Evolutionary conservation across 2,329 filamentous ascomycete genomes (phyloP), one percentile per base, ranked within the genome.

Genomic region (Coccinonectria pachysandricola): DNA sequence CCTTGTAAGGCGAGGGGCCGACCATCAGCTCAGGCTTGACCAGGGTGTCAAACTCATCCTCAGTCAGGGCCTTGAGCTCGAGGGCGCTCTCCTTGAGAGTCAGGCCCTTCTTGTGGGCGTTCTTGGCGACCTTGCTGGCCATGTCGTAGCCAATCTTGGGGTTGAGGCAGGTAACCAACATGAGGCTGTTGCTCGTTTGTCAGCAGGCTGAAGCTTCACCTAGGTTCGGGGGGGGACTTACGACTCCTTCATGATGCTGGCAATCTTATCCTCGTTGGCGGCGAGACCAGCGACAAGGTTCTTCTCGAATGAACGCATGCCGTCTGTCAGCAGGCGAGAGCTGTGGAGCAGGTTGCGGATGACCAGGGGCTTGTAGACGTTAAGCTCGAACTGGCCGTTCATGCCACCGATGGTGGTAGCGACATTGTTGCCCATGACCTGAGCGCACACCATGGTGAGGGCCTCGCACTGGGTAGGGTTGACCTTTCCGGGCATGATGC

Each of bases 401-500:
- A 92, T 92, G 52, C 88, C 91, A 37, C 86, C 85, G 47, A 96
- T 85, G 15, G 88, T 95, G 35, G 84, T 78, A 19, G 91, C 85
- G 28, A 86, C 80, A 54, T 96, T 78, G 71, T 98, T 98, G 51
- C 91, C 91, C 72, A 96, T 94, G 36, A 98, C 88, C 62, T 98
- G 91, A 12, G 84, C 76, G 65, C 88, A 95, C 35, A 96, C 69
- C 91, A 98, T 98, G 46, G 91, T 96, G 57, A 98, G 65, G 36
- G 86, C 83, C 68, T 98, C 91, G 62, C 86, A 94, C 64, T 98
- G 91, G 16, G 91, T 98, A 16, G 91, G 91, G 68, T 98, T 98
- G 56, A 98, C 91, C 69, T 98, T 98, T 51, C 91, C 91, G 22
- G 91, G 91, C 91, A 98, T 98, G 68, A 98, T 96, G 46, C 83